These are phyloP conservation scores for Ogataea populi-albae DNA, from an alignment of 805 yeast species.

Conservation along the genomic window DNA sequence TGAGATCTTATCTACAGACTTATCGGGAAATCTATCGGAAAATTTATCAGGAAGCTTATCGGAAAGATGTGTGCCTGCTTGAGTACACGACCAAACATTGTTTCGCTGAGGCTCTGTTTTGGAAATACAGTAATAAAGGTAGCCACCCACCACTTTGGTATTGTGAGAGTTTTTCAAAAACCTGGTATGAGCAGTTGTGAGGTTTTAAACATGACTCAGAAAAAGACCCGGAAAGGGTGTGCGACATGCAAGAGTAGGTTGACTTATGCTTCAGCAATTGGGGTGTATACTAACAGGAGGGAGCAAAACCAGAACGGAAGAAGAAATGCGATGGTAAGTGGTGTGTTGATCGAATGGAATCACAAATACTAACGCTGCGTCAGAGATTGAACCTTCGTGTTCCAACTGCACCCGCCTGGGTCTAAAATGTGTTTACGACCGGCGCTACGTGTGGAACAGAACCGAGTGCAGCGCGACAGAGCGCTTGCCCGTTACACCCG, in stretches of 20 bases:
- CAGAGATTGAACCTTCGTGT: not conserved
- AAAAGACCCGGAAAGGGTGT: not conserved
- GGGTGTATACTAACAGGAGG: not conserved
- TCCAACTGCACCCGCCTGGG: not conserved
- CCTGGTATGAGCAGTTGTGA: no score
- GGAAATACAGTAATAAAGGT: no score
- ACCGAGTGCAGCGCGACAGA: not conserved
- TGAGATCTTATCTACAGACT: no score
- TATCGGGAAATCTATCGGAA: no score
- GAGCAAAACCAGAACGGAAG: not conserved
- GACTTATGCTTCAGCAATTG: not conserved
- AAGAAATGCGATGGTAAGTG: slow-evolving; percentile 1
- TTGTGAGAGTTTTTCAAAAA: no score
- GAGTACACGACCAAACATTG: no score
- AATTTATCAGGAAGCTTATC: no score
- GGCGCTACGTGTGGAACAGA: not conserved
- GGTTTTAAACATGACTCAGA: not conserved
- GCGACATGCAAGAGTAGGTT: not conserved
- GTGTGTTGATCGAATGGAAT: not conserved
- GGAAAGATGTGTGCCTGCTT: no score
- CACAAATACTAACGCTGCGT: not conserved
- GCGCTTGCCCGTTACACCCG: not conserved
- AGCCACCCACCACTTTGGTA: no score
- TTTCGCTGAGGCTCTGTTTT: no score
- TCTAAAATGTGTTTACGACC: not conserved